Percentiles rank a stretch among this genome's conserved stretches.
Evolutionary conservation across 768 basidiomycete species (phyloP).

Genomic region (Leccinum subgranulosum): DNA sequence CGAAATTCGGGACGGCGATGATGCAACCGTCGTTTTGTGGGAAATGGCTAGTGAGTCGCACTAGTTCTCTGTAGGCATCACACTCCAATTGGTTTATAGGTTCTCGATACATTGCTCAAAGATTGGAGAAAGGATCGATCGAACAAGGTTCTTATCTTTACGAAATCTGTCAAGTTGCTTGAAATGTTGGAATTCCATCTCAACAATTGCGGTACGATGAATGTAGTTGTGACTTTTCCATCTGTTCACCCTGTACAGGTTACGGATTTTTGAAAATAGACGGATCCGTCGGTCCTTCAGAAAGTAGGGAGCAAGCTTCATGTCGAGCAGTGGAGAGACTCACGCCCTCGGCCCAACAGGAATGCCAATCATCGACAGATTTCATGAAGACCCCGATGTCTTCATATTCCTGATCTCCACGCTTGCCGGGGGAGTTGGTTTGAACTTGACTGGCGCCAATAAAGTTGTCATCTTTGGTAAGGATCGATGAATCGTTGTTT

Average conservation of each 20-base stretch:
- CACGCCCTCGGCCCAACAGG: constrained; percentile 39
- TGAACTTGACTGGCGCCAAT: constrained; percentile 90
- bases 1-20: constrained; percentile 61
- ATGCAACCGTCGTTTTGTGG: constrained; percentile 70
- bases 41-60: constrained; percentile 76
- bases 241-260: constrained; percentile 27
- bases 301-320: constrained; percentile 48
- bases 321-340: background rate
- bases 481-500: constrained; percentile 17
- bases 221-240: background rate
- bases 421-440: constrained; percentile 85
- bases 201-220: constrained; percentile 42
- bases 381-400: constrained; percentile 68
- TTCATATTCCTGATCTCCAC: constrained; percentile 90
- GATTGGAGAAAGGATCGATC: constrained; percentile 61
- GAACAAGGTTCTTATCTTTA: constrained; percentile 93
- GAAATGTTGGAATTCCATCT: constrained; percentile 83
- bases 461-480: constrained; percentile 89
- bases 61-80: background rate
- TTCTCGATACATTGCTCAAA: constrained; percentile 61
- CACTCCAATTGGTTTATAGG: constrained; percentile 40
- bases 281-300: constrained; percentile 63
- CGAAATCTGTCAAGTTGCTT: constrained; percentile 86
- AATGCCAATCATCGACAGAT: constrained; percentile 83
- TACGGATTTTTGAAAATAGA: constrained; percentile 74